Evolutionary conservation across 768 basidiomycete genomes (phyloP), one percentile per base, ranked within the genome.

Genomic region (Termitomyces sp.): DNA sequence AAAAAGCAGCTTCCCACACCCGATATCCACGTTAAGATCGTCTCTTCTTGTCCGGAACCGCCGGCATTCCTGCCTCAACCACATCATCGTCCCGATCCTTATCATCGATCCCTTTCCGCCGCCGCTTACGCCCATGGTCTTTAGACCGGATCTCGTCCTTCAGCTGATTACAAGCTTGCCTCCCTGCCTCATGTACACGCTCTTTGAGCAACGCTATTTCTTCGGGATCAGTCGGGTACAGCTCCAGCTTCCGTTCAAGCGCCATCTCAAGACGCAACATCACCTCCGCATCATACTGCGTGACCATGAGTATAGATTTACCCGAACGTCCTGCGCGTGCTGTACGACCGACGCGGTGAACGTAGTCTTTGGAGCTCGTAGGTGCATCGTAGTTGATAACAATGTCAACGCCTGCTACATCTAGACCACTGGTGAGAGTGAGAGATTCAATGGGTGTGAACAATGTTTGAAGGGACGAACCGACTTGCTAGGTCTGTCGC

Each of bases 311-410:
- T 64, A 98, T 88, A 2, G 90, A 87, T 73, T 97, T 97, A 34
- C 96, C 96, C 0, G 92, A 83, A 44, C 95, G 83, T 26, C 95
- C 96, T 2, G 96, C 95, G 63, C 95, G 88, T 5, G 95, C 96
- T 37, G 95, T 98, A 51, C 95, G 84, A 34, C 95, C 95, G 7
- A 98, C 95, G 38, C 95, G 85, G 67, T 98, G 95, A 45, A 98
- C 94, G 71, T 98, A 98, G 68, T 98, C 96, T 73, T 98, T 98
- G 14, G 94, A 97, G 67, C 96, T 90, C 0, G 90, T 90, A 2
- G 96, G 95, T 58, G 95, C 87, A 68, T 96, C 93, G 69, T 91
- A 98, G 71, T 98, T 98, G 71, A 98, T 90, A 53, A 98, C 94
- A 42, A 94, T 77, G 66, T 98, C 96, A 44, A 98, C 96, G 30